These are phyloP conservation scores for Neonectria neomacrospora DNA, from an alignment of 2,329 filamentous ascomycete species.

Conservation along the genomic window DNA sequence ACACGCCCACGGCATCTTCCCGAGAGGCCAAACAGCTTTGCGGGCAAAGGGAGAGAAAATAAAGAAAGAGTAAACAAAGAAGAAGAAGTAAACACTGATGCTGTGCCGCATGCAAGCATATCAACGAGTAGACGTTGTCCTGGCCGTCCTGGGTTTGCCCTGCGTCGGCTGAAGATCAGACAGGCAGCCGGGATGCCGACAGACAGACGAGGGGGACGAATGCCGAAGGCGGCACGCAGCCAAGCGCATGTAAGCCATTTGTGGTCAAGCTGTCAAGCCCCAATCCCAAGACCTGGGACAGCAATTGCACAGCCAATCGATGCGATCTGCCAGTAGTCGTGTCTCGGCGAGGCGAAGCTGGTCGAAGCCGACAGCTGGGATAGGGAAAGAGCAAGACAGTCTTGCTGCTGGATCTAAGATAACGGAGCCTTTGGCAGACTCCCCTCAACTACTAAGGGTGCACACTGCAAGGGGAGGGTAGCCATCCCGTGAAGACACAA, in stretches of 20 bases:
- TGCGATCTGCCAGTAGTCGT: slow-evolving; percentile 9
- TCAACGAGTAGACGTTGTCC: slow-evolving; percentile 22
- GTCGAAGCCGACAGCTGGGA: slow-evolving; percentile 19
- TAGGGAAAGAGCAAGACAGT: slow-evolving; percentile 28
- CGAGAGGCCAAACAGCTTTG: slow-evolving; percentile 12
- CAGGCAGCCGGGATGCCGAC: slow-evolving; percentile 23
- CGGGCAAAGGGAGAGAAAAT: not conserved
- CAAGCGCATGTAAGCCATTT: slow-evolving; percentile 36
- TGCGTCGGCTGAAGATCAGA: slow-evolving; percentile 29
- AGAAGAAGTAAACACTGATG: slow-evolving; percentile 12
- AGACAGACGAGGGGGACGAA: slow-evolving; percentile 32
- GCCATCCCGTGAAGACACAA: slow-evolving; percentile 19
- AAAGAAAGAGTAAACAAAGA: not conserved
- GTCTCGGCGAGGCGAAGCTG: slow-evolving; percentile 31
- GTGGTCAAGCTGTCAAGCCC: slow-evolving; percentile 28
- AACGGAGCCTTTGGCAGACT: slow-evolving; percentile 27
- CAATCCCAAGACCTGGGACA: slow-evolving; percentile 25
- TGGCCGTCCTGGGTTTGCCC: slow-evolving; percentile 22
- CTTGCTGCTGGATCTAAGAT: slow-evolving; percentile 36
- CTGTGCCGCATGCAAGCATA: slow-evolving; percentile 25
- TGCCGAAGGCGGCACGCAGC: slow-evolving; percentile 23
- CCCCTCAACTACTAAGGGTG: slow-evolving; percentile 8
- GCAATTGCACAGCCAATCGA: slow-evolving; percentile 29
- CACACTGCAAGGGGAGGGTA: slow-evolving; percentile 4
- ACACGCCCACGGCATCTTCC: slow-evolving; percentile 8